Conservation (phyloP, 2,329 filamentous ascomycete species). For the Microcyclosporella mali region DNA sequence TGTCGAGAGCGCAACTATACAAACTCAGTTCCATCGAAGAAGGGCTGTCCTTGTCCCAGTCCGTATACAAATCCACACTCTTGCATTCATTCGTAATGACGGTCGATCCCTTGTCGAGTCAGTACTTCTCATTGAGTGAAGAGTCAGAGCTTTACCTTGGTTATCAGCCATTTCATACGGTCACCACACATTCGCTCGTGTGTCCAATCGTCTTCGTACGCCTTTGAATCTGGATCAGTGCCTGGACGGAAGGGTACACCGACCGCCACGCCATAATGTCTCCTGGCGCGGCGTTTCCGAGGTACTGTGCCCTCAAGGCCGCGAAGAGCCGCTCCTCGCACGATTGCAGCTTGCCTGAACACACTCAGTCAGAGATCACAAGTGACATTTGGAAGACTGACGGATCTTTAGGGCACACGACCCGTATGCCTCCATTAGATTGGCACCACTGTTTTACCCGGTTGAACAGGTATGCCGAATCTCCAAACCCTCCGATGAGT, state of each 20-base stretch:
- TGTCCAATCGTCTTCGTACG: background rate
- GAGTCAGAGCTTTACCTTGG: background rate
- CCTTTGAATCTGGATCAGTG: slow-evolving; percentile 5
- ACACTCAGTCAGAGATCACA: background rate
- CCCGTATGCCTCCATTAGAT: slow-evolving; percentile 3
- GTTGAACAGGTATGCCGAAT: slow-evolving; percentile 9
- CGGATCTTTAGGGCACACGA: slow-evolving; percentile 8
- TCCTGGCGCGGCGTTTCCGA: slow-evolving; percentile 7
- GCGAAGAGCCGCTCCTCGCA: slow-evolving; percentile 13
- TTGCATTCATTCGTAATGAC: background rate
- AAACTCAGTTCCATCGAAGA: background rate
- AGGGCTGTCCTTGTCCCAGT: too few species aligned
- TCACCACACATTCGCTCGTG: slow-evolving; percentile 2
- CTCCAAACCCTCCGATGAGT: slow-evolving; percentile 14
- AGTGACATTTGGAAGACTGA: background rate
- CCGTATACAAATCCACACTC: background rate
- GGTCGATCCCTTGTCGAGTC: background rate
- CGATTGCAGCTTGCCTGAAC: slow-evolving; percentile 12
- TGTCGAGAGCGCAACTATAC: slow-evolving; percentile 2
- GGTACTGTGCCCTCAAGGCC: slow-evolving; percentile 13
- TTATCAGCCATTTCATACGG: slow-evolving; percentile 1
- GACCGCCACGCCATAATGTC: slow-evolving; percentile 10
- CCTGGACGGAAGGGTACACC: slow-evolving; percentile 7
- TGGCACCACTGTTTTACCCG: slow-evolving; percentile 9
- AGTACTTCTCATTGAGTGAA: background rate